These are phyloP conservation scores for Neonectria coccinea DNA, from an alignment of 2,329 filamentous ascomycete genomes.

Conservation along the genomic window DNA sequence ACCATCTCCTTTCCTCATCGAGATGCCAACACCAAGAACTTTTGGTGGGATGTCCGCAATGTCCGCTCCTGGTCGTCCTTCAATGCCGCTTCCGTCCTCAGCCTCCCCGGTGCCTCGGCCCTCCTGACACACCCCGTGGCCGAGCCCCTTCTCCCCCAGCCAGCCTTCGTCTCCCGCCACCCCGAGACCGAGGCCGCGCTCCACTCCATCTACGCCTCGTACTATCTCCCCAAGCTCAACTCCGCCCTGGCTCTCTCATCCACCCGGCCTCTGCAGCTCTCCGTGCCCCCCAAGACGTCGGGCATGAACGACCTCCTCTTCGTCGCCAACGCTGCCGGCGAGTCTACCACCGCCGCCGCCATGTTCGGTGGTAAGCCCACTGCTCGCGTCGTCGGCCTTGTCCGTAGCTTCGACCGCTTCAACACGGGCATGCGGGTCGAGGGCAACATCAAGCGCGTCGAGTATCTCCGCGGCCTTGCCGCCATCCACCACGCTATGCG, in stretches of 20 bases:
- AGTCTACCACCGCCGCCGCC: constrained; percentile 66
- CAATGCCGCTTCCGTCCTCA: constrained; percentile 76
- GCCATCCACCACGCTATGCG: constrained; percentile 93
- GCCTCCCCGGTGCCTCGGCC: constrained; percentile 77
- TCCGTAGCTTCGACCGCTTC: constrained; percentile 93
- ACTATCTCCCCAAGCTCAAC: constrained; percentile 90
- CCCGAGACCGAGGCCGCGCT: constrained; percentile 85
- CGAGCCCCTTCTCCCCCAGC: constrained; percentile 69
- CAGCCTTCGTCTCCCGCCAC: constrained; percentile 68
- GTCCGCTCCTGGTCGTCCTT: constrained; percentile 86
- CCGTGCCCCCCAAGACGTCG: constrained; percentile 53
- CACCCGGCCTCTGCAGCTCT: constrained; percentile 69
- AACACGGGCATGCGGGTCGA: constrained; percentile 94
- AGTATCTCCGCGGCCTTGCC: constrained; percentile 87
- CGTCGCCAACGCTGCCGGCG: constrained; percentile 71
- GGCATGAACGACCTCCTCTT: constrained; percentile 69
- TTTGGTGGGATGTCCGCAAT: constrained; percentile 97
- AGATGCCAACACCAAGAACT: constrained; percentile 80
- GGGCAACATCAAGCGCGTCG: constrained; percentile 84
- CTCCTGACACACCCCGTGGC: constrained; percentile 79
- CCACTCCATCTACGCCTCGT: constrained; percentile 78
- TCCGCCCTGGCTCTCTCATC: constrained; percentile 83
- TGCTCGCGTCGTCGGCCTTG: constrained; percentile 80
- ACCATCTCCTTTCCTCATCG: constrained; percentile 77
- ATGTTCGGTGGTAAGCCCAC: constrained; percentile 62